Conservation (phyloP, 2,329 filamentous ascomycete genomes). For the Myotisia sp. region DNA sequence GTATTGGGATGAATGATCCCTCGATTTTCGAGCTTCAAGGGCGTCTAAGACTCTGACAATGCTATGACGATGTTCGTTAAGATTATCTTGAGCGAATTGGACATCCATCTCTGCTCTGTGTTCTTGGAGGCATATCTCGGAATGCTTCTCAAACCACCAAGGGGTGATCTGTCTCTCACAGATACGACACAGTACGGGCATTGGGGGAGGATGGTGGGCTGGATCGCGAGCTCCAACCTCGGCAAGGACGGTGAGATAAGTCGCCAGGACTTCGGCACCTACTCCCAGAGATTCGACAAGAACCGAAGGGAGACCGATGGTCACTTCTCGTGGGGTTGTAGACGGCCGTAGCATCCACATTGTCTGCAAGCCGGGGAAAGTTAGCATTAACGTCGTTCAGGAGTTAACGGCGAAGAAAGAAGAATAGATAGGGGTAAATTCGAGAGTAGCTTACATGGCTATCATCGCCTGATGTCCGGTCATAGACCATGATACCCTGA, state of each 20-base stretch:
- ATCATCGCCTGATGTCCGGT: constrained; percentile 68
- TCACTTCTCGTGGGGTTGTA: constrained; percentile 75
- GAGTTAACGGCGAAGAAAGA: not conserved
- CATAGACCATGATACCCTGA: constrained; percentile 97
- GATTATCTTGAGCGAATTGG: constrained; percentile 81
- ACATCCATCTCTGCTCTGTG: constrained; percentile 96
- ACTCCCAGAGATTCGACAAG: constrained; percentile 89
- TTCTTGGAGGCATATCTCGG: constrained; percentile 87
- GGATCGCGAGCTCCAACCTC: constrained; percentile 67
- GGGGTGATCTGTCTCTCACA: constrained; percentile 94
- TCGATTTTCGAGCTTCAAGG: constrained; percentile 51
- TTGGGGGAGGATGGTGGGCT: constrained; percentile 61
- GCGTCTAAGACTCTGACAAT: constrained; percentile 94
- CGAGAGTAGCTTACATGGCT: constrained; percentile 87
- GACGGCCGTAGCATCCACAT: constrained; percentile 99
- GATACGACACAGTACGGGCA: constrained; percentile 83
- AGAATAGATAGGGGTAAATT: constrained; percentile 3
- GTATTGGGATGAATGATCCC: constrained; percentile 34
- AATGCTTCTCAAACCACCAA: constrained; percentile 99
- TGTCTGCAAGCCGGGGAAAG: constrained; percentile 44
- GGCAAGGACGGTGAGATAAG: constrained; percentile 78
- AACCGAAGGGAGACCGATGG: constrained; percentile 78
- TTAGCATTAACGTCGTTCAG: not conserved
- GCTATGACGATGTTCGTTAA: constrained; percentile 81
- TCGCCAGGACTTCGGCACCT: constrained; percentile 84